Evolutionary conservation across 2,329 filamentous ascomycete genomes (phyloP), one percentile per base, ranked within the genome.

Genomic region (Ceratocystis eucalypticola): DNA sequence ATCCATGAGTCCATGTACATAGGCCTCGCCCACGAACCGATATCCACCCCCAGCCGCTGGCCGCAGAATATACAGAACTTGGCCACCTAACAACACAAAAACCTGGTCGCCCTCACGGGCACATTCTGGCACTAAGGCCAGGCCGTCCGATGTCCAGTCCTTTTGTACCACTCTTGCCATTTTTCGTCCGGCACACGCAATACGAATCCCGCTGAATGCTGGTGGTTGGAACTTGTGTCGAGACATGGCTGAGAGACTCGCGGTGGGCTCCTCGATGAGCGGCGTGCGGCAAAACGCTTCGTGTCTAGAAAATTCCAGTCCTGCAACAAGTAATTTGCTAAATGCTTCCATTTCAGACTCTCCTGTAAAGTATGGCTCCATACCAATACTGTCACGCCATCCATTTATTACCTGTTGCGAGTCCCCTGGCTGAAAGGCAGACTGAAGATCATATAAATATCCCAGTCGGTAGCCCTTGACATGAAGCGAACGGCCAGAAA

Each of bases 1-100:
- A 44, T 72, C 68, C 69, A 72, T 71, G 5, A 72, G 68, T 6
- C 71, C 71, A 55, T 72, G 69, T 1, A 72, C 69, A 68, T 72
- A 73, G 22, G 70, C 68, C 59, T 72, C 71, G 3, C 72, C 71
- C 25, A 73, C 61, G 28, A 73, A 69, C 28, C 67, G 65, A 65
- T 68, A 72, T 57, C 67, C 68, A 55, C 62, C 68, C 55, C 64
- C 66, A 3, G 44, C 66, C 10, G 55, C 62, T 10, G 62, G 69
- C 20, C 69, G 66, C 45, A 72, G 30, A 5, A 70, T 66, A 53
- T 71, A 70, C 1, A 70, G 68, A 22, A 71, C 67, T 57, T 71
- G 69, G 8, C 70, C 69, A 5, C 70, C 71, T 2, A 70, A 64
- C 6, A 72, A 61, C 5, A 71, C 66, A 57, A 69, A 70, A 3